Evolutionary conservation across 768 basidiomycete species (phyloP), one percentile per base, ranked within the genome.

Genomic region (Arthromyces matolae): DNA sequence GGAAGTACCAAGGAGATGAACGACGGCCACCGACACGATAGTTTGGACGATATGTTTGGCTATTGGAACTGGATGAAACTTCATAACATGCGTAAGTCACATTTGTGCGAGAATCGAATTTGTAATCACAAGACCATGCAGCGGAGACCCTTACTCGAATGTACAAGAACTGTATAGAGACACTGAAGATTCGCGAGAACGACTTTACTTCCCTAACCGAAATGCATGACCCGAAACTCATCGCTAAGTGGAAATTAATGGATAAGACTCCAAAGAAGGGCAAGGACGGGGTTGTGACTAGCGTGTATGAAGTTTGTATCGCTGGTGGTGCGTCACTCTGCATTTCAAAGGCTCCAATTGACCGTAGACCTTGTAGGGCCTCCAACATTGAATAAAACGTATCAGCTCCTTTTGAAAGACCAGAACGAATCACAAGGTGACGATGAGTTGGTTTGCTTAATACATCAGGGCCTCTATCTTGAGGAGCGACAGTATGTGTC

Each of bases 1-100:
- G n/a, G n/a, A n/a, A n/a, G n/a, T n/a, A n/a, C n/a, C n/a, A n/a
- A n/a, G n/a, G n/a, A n/a, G n/a, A n/a, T n/a, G n/a, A n/a, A n/a
- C n/a, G n/a, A n/a, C n/a, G n/a, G n/a, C n/a, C n/a, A n/a, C n/a
- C n/a, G n/a, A n/a, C n/a, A n/a, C n/a, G n/a, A n/a, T n/a, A 64
- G 59, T 16, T 42, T 68, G 3, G 63, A 64, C 25, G 63, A 60
- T 31, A 55, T 51, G 28, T 47, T 47, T 22, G 49, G 48, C 3
- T 56, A 50, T 34, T 63, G 61, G 61, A 68, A 63, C 38, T 63
- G 59, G 60, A 47, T 49, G 3, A 67, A 67, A 45, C 19, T 56
- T 13, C 53, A 52, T 31, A 47, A 52, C n/a, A 47, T 62, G 22
- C 45, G 61, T 65, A 27, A 8, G 57, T 47, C 23, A 14, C 31